Evolutionary conservation across 1,284 basidiomycete genomes (phyloP), one percentile per base, ranked within the genome.

Genomic region (Mycena citricolor): DNA sequence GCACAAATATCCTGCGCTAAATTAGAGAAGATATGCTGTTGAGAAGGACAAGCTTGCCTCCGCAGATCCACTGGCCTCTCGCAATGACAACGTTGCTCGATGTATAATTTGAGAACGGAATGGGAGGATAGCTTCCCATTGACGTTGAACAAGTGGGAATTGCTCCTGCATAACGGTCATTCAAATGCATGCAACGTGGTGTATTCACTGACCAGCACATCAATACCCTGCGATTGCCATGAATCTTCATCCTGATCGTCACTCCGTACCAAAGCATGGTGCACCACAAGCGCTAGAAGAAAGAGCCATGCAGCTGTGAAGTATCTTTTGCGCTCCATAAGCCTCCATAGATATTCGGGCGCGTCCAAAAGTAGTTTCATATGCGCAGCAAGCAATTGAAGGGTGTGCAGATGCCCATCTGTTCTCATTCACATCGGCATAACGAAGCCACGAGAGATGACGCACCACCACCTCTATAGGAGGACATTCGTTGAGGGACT

Each of bases 301-400:
- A 91, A 94, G 31, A 94, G 65, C 84, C 88, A 94, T 14, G 89
- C 83, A 7, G 92, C 90, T 28, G 85, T 73, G 20, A 92, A 74
- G 56, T 85, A 93, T 41, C 79, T 75, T 56, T 85, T 83, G 39
- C 79, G 74, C 54, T 93, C 87, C 42, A 94, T 79, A 41, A 92
- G 72, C 6, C 87, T 76, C 85, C 91, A 95, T 12, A 94, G 66
- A 56, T 90, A 84, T 63, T 94, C 92, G 11, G 92, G 90, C 5
- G 89, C 83, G 62, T 94, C 92, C 10, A 94, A 67, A 8, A 95
- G 71, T 8, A 95, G 68, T 63, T 94, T 94, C 56, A 94, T 75
- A 60, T 94, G 90, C 0, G 90, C 89, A 10, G 91, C 87, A 13
- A 92, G 75, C 4, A 83, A 73, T 51, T 94, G 83, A 29, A 93